These are phyloP conservation scores for Knoxia roxburghii DNA, from an alignment of 257 asterid species.

Conservation along the genomic window DNA sequence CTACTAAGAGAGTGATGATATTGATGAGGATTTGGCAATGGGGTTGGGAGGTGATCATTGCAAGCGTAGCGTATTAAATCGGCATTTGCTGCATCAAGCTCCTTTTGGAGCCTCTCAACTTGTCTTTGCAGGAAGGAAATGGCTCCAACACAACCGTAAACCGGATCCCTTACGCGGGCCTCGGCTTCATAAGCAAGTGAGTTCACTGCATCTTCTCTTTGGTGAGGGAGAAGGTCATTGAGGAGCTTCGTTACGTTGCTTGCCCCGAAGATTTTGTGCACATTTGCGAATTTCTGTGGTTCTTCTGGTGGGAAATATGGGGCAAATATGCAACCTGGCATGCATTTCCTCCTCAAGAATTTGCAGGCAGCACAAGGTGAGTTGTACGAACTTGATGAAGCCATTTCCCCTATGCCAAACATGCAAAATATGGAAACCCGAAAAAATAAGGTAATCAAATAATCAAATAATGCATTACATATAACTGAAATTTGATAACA, in stretches of 20 bases:
- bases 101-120: constrained; percentile 36
- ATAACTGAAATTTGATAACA: no score
- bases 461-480: not conserved
- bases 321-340: constrained; percentile 35
- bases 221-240: constrained; percentile 39
- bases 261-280: constrained; percentile 46
- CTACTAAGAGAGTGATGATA: constrained; percentile 5
- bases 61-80: constrained; percentile 35
- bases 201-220: constrained; percentile 45
- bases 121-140: constrained; percentile 41
- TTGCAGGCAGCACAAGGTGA: constrained; percentile 60
- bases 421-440: not conserved
- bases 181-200: constrained; percentile 51
- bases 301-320: constrained; percentile 49
- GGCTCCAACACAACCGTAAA: constrained; percentile 47
- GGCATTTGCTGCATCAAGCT: constrained; percentile 34
- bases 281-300: constrained; percentile 44
- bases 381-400: constrained; percentile 44
- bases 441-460: not conserved
- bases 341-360: constrained; percentile 42
- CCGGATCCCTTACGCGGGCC: constrained; percentile 43
- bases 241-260: constrained; percentile 44
- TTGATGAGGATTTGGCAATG: constrained; percentile 1
- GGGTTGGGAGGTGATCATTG: constrained; percentile 14
- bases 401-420: constrained; percentile 24